phyloP scores from a whole-genome alignment of 2,329 filamentous ascomycete species.

The Rhinocladiella mackenziei region DNA sequence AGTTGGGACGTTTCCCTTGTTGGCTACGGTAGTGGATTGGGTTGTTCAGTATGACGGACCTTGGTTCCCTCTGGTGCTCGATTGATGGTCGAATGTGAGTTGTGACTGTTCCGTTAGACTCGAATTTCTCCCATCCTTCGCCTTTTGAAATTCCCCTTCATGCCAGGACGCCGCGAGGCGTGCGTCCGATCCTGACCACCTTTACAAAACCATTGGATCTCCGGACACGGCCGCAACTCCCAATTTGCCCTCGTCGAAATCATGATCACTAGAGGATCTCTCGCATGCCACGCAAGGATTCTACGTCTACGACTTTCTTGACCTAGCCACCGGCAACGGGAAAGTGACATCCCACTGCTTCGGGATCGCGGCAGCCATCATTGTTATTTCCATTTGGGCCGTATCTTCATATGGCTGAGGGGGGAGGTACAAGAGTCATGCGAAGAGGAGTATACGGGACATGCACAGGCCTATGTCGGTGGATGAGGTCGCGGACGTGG shows the following conservation, averaged over 20 bases:
- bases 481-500: slow-evolving; percentile 12
- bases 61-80: slow-evolving; percentile 53
- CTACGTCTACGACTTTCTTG: slow-evolving; percentile 76
- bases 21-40: slow-evolving; percentile 72
- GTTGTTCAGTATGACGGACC: slow-evolving; percentile 51
- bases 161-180: not conserved
- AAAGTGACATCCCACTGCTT: slow-evolving; percentile 63
- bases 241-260: slow-evolving; percentile 73
- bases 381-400: slow-evolving; percentile 53
- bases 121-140: too few species aligned
- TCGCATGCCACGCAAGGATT: slow-evolving; percentile 66
- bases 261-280: slow-evolving; percentile 66
- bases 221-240: slow-evolving; percentile 71
- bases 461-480: not conserved
- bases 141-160: too few species aligned
- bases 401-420: slow-evolving; percentile 53
- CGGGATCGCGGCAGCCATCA: slow-evolving; percentile 54
- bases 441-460: slow-evolving; percentile 21
- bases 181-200: not conserved
- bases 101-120: not conserved
- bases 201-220: slow-evolving; percentile 47
- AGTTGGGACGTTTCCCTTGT: slow-evolving; percentile 60
- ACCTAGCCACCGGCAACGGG: slow-evolving; percentile 52
- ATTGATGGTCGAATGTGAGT: slow-evolving; percentile 51
- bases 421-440: slow-evolving; percentile 37